A percentile compares a stretch with the other conserved stretches of the same genome.
Evolutionary conservation across 2,329 filamentous ascomycete genomes (phyloP).

Genomic region (Plenodomus lindquistii): DNA sequence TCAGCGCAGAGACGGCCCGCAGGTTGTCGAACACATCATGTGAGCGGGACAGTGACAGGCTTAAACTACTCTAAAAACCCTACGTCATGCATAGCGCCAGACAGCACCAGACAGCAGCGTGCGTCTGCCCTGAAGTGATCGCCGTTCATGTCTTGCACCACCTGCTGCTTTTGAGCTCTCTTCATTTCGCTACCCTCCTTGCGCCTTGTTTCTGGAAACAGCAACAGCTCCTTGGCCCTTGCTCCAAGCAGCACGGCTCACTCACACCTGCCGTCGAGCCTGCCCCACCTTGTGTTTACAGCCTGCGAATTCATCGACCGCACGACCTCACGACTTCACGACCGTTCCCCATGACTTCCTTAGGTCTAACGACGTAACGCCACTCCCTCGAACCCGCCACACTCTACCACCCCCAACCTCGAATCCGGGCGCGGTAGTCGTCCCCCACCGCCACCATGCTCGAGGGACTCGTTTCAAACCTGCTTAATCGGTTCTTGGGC

Average conservation of each 20-base stretch:
- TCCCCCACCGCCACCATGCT: conserved; percentile 73
- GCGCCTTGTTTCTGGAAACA: conserved; percentile 10
- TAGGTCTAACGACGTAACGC: conserved; percentile 34
- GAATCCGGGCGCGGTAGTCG: conserved; percentile 74
- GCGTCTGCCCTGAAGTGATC: conserved; percentile 42
- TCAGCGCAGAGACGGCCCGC: conserved; percentile 24
- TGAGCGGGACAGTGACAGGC: conserved; percentile 19
- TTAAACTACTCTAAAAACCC: conserved; percentile 6
- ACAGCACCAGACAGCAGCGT: too few relatives aligned
- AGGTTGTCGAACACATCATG: conserved; percentile 18
- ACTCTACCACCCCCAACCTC: conserved; percentile 10
- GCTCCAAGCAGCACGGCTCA: conserved; percentile 22
- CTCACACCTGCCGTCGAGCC: conserved; percentile 15
- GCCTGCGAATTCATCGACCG: conserved; percentile 16
- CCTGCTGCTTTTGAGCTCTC: conserved; percentile 20
- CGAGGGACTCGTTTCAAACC: conserved; percentile 92
- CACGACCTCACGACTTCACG: conserved; percentile 17
- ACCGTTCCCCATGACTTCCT: conserved; percentile 38
- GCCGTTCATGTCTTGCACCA: conserved; percentile 18
- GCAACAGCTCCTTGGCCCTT: conserved; percentile 14
- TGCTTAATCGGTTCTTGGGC: conserved; percentile 98
- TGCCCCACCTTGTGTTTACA: conserved; percentile 29
- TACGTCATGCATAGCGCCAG: conserved; percentile 43
- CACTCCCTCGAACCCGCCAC: conserved; percentile 16
- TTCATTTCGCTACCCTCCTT: conserved; percentile 26